Evolutionary conservation across 2,329 filamentous ascomycete genomes (phyloP), one percentile per base, ranked within the genome.

Genomic region (Diaporthe helianthi): DNA sequence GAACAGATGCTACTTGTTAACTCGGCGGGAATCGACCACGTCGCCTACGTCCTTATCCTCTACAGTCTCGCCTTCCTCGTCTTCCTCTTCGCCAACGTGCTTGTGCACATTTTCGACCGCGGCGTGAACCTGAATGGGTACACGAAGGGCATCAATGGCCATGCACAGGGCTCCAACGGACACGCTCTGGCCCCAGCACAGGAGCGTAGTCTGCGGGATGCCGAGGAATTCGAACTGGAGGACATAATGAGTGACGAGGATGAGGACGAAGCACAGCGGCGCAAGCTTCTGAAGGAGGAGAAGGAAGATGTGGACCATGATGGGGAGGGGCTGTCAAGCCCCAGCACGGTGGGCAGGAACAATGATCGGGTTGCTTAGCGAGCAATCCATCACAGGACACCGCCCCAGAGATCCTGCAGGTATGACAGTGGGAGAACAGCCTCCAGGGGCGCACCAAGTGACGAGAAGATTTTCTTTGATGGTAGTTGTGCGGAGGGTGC

Each of bases 191-290:
- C 54, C 1, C 61, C 67, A 1, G 77, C 80, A 1, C 84, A 86
- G 52, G 87, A 88, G 29, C 82, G 84, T 13, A 88, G 88, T 71
- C 83, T 95, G 46, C 85, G 88, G 36, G 94, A 97, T 76, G 94
- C 93, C 0, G 92, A 98, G 77, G 94, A 97, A 74, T 99, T 97
- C 78, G 96, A 98, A 80, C 85, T 99, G 1, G 93, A 96, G 70
- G 95, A 93, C 0, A 81, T 99, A 47, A 94, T 94, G 78, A 96
- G 92, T 69, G 94, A 97, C 53, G 94, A 97, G 22, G 91, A 91
- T 5, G 82, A 87, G 15, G 83, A 83, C 51, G 76, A 77, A 24
- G 78, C 77, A 4, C 74, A 77, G 22, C 81, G 82, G 74, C 78
- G 80, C 65, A 80, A 78, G 54, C 72, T 80, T 63, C 71, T 80